phyloP scores from a whole-genome alignment of 2,329 filamentous ascomycete species.

The Colletotrichum acutatum region DNA sequence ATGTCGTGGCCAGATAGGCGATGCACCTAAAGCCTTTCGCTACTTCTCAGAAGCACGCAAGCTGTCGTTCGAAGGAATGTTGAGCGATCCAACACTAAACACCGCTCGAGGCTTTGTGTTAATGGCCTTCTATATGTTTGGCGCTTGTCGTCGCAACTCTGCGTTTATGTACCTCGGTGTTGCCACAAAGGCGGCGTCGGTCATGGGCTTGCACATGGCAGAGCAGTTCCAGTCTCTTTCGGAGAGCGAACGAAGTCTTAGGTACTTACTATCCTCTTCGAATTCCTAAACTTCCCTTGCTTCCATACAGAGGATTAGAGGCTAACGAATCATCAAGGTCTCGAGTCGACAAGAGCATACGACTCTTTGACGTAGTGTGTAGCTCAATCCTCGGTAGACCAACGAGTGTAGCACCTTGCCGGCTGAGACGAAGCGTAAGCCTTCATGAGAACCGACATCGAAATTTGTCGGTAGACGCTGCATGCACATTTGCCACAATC shows the following conservation, averaged over 20 bases:
- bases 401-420: conserved; percentile 44
- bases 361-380: conserved; percentile 51
- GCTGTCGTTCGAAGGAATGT: conserved; percentile 59
- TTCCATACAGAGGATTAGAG: accelerated
- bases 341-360: conserved; percentile 50
- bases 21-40: conserved; percentile 38
- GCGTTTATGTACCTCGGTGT: conserved; percentile 73
- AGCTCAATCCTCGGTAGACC: conserved; percentile 52
- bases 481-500: conserved; percentile 54
- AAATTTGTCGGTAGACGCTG: conserved; percentile 47
- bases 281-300: accelerated
- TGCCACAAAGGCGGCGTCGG: conserved; percentile 66
- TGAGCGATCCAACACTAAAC: conserved; percentile 64
- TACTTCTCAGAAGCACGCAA: conserved; percentile 61
- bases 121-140: conserved; percentile 70
- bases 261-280: conserved; percentile 27
- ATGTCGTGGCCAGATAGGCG: conserved; percentile 39
- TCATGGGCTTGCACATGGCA: conserved; percentile 63
- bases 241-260: conserved; percentile 34
- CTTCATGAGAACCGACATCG: conserved; percentile 40
- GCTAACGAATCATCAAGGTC: background rate
- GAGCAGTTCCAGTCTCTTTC: conserved; percentile 42
- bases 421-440: conserved; percentile 40
- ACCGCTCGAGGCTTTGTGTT: conserved; percentile 63
- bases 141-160: conserved; percentile 67